Base-by-base conservation (phyloP, 345 rosid genomes). In the Salix purpurea region DNA sequence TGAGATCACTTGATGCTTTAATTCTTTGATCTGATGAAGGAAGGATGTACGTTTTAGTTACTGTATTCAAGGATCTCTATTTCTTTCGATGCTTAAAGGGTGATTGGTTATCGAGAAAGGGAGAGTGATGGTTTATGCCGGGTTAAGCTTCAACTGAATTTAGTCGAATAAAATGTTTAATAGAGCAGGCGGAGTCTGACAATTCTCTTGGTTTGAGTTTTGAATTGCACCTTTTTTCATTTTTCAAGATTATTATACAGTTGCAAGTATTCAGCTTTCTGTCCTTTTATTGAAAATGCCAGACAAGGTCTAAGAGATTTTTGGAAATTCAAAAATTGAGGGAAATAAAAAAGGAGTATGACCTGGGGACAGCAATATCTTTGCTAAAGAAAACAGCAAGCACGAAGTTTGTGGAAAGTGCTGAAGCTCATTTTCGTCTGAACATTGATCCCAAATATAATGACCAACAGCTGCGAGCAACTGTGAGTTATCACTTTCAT, bases 241-340 rank as follows among this genome's bases (percentile, higher is more conserved):
- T 77, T 77, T 70, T 62, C 40, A 46, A 67, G 70, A 67, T 72
- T 67, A 19, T 69, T 11, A 34, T 39, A 19, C 24, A 26, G 66
- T 64, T 86, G 54, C 73, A 61, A 60, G 71, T n/a, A 76, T 72
- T 75, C 37, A 77, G 24, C 64, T 62, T 62, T 39, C 40, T 70
- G 4, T 34, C 66, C 68, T 70, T 77, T 67, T 62, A 32, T 78
- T 87, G 48, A 6, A 26, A 80, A 75, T 90, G 81, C 74, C 94
- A 96, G 99, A 90, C 87, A 5, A 93, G 99, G 88, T 93, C 98
- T 10, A 93, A 93, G 94, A 91, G 99, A 85, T 96, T 96, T 88
- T 78, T 96, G 95, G 99, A 96, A 84, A 88, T 96, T 83, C 97
- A 96, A 88, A 92, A 91, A 68, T 86, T 93, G 76, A 92, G 97